Base-by-base conservation (phyloP, 2,329 filamentous ascomycete species). In the Xylariaceae sp. region DNA sequence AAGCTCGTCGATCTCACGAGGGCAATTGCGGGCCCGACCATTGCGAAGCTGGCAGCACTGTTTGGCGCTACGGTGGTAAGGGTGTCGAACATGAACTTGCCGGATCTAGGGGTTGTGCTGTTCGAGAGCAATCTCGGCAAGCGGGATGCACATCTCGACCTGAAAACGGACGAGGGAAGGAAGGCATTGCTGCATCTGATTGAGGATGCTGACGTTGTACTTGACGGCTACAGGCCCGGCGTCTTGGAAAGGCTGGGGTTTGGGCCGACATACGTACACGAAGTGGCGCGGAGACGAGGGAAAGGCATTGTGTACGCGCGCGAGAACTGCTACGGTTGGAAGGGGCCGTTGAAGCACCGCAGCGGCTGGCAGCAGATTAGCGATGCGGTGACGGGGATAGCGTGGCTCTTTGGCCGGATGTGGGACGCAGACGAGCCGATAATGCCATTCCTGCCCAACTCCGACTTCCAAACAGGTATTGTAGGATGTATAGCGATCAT, bases 281-380 rank as follows among this genome's bases (percentile, higher is more conserved):
- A 65, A 40, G 47, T 67, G 5, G 68, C 65, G 0, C 57, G 54
- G 44, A 49, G 65, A 44, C 56, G 68, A 4, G 68, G 68, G 0
- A 62, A 55, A 40, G 69, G 69, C 12, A 61, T 74, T 21, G 65
- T 74, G 2, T 71, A 73, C 50, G 64, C 67, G 12, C 68, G 70
- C 14, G 72, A 74, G 57, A 73, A 74, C 54, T 74, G 72, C 62
- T 70, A 74, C 29, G 72, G 71, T 0, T 74, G 70, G 65, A 67
- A 70, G 9, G 72, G 72, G 0, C 70, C 70, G 5, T 68, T 67
- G 59, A 59, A 52, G 12, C 59, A 69, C 14, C 68, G 71, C 2
- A 70, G 69, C 20, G 72, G 72, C 1, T 74, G 72, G 71, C 72
- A 70, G 55, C 67, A 70, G 58, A 60, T 70, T 59, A 66, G 64